Evolutionary conservation across 495 filamentous ascomycete species (phyloP).

Genomic region (Aspergillus homomorphus): DNA sequence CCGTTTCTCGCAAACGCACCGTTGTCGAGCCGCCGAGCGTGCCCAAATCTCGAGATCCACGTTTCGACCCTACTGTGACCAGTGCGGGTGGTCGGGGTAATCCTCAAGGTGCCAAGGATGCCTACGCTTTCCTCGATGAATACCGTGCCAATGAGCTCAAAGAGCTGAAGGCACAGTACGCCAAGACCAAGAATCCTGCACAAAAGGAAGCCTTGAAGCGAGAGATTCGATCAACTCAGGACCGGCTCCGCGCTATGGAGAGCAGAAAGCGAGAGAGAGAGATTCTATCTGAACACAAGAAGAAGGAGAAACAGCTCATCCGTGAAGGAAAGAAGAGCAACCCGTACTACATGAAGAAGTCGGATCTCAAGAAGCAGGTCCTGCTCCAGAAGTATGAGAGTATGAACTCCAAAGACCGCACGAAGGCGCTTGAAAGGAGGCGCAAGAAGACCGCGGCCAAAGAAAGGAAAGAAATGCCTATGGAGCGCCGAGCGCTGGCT

Average conservation of each 20-base stretch:
- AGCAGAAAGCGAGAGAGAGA: slow-evolving; percentile 63
- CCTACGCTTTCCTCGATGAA: slow-evolving; percentile 82
- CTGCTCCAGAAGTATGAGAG: slow-evolving; percentile 72
- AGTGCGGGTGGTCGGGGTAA: slow-evolving; percentile 29
- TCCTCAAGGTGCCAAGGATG: slow-evolving; percentile 54
- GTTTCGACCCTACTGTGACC: slow-evolving; percentile 66
- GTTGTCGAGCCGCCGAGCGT: slow-evolving; percentile 54
- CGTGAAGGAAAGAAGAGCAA: slow-evolving; percentile 84
- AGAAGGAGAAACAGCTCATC: slow-evolving; percentile 78
- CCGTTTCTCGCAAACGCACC: slow-evolving; percentile 74
- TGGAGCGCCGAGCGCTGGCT: slow-evolving; percentile 52
- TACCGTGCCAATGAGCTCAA: slow-evolving; percentile 79
- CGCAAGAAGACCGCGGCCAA: slow-evolving; percentile 78
- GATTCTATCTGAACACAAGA: slow-evolving; percentile 68
- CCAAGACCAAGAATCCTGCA: slow-evolving; percentile 58
- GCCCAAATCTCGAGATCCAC: slow-evolving; percentile 68
- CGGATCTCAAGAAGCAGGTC: slow-evolving; percentile 81
- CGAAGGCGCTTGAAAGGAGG: slow-evolving; percentile 74
- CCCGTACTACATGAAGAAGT: slow-evolving; percentile 88
- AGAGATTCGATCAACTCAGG: slow-evolving; percentile 65
- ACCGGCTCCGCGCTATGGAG: slow-evolving; percentile 62
- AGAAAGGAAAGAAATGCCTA: slow-evolving; percentile 78
- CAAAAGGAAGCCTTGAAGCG: slow-evolving; percentile 65
- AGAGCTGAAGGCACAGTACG: slow-evolving; percentile 61
- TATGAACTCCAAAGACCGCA: slow-evolving; percentile 77